Evolutionary conservation across 2,329 filamentous ascomycete genomes (phyloP).

Genomic region (Sporothrix luriei): DNA sequence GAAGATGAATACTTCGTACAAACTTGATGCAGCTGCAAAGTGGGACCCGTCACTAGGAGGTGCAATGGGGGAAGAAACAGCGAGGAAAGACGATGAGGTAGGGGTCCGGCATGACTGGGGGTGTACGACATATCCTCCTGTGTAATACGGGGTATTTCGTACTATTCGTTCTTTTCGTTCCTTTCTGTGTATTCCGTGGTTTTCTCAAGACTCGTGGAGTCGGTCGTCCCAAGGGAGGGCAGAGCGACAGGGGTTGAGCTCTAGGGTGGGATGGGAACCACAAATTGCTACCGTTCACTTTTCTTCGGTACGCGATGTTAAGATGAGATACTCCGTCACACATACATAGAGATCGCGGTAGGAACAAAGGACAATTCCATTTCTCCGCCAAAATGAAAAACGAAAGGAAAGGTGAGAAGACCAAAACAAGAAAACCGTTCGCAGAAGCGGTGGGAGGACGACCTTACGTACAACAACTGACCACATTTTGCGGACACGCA

Average conservation of each 20-base stretch:
- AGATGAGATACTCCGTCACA: slow-evolving; percentile 24
- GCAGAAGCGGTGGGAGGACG: background rate
- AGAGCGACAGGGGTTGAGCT: background rate
- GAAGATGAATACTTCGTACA: background rate
- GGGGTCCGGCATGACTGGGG: background rate
- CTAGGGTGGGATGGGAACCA: slow-evolving; percentile 11
- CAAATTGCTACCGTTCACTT: background rate
- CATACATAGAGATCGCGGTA: background rate
- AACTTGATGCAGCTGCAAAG: background rate
- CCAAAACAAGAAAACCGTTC: background rate
- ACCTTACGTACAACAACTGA: no score
- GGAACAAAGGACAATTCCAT: background rate
- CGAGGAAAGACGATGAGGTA: background rate
- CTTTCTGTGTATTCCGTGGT: background rate
- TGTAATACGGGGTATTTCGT: no score
- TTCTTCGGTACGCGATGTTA: slow-evolving; percentile 24
- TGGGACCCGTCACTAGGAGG: background rate
- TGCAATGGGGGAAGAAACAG: background rate
- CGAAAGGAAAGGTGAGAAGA: background rate
- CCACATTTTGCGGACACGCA: no score
- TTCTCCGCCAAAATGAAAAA: background rate
- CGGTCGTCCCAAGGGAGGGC: background rate
- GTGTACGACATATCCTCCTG: background rate
- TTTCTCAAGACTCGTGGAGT: background rate
- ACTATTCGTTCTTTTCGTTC: background rate